phyloP scores from a whole-genome alignment of 306 rosid genomes.

The Vicia faba region DNA sequence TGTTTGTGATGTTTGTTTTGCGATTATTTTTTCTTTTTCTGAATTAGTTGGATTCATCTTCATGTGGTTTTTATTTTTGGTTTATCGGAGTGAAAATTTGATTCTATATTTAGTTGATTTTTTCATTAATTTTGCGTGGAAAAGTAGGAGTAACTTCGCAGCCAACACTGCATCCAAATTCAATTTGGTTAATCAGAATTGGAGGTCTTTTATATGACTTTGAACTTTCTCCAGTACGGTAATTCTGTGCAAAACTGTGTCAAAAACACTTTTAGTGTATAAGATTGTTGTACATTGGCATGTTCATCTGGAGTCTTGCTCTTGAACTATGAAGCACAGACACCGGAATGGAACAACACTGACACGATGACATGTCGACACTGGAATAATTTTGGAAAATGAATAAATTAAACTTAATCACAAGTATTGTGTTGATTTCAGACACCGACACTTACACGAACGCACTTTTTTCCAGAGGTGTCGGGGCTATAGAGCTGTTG shows the following conservation, averaged over 20 bases:
- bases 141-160: neutral
- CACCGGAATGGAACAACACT: too few species aligned
- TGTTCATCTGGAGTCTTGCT: neutral
- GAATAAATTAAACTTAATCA: too few species aligned
- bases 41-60: conserved; percentile 25
- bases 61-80: conserved; percentile 19
- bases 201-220: conserved; percentile 16
- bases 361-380: too few species aligned
- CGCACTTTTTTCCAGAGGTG: too few species aligned
- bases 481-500: neutral
- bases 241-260: conserved; percentile 8
- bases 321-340: neutral
- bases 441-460: too few species aligned
- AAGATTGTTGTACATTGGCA: neutral
- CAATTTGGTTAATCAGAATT: neutral
- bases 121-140: neutral
- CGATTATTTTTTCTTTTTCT: neutral
- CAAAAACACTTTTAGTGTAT: neutral
- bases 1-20: neutral
- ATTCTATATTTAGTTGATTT: neutral
- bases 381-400: too few species aligned
- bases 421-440: too few species aligned
- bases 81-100: neutral
- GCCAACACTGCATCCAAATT: conserved; percentile 2
- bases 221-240: conserved; percentile 4